A percentile compares a stretch with the other conserved stretches of the same genome.
Evolutionary conservation across 179 eudicot genomes (phyloP).

Genomic region (Actinidia polygama): DNA sequence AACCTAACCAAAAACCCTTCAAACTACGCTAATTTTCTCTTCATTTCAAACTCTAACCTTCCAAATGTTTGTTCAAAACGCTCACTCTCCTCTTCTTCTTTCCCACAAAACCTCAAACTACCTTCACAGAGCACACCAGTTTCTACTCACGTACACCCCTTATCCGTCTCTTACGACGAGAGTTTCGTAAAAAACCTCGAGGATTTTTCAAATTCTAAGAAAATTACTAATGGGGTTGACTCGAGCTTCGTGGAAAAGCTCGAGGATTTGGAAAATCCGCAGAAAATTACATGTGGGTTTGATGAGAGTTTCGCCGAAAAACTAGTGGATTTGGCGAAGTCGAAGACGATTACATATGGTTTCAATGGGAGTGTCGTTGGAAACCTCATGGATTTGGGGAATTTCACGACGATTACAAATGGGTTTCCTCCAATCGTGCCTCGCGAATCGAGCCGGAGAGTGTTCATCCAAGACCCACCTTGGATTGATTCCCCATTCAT

Average conservation of each 20-base stretch:
- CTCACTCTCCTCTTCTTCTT: slow-evolving; percentile 39
- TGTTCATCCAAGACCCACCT: slow-evolving; percentile 73
- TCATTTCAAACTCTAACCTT: slow-evolving; percentile 33
- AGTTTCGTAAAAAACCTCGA: slow-evolving; percentile 38
- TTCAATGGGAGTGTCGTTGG: too few species aligned
- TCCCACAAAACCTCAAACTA: slow-evolving; percentile 58
- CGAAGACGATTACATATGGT: background rate
- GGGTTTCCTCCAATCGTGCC: slow-evolving; percentile 26
- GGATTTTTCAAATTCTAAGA: background rate
- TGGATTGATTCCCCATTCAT: slow-evolving; percentile 65
- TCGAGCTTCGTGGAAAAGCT: too few species aligned
- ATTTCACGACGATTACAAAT: slow-evolving; percentile 37
- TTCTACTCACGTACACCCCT: slow-evolving; percentile 45
- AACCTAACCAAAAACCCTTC: slow-evolving; percentile 22
- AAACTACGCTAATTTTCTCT: slow-evolving; percentile 34
- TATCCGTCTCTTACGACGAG: slow-evolving; percentile 62
- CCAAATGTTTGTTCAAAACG: slow-evolving; percentile 27
- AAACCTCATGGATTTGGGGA: slow-evolving; percentile 20
- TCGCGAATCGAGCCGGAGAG: slow-evolving; percentile 37
- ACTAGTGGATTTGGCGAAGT: background rate
- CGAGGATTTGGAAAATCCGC: slow-evolving; percentile 40
- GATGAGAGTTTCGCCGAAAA: background rate
- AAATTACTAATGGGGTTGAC: background rate
- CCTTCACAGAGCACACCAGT: slow-evolving; percentile 46
- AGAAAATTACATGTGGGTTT: slow-evolving; percentile 35